Evolutionary conservation across 768 basidiomycete species (phyloP).

Genomic region (Mycena crocata): DNA sequence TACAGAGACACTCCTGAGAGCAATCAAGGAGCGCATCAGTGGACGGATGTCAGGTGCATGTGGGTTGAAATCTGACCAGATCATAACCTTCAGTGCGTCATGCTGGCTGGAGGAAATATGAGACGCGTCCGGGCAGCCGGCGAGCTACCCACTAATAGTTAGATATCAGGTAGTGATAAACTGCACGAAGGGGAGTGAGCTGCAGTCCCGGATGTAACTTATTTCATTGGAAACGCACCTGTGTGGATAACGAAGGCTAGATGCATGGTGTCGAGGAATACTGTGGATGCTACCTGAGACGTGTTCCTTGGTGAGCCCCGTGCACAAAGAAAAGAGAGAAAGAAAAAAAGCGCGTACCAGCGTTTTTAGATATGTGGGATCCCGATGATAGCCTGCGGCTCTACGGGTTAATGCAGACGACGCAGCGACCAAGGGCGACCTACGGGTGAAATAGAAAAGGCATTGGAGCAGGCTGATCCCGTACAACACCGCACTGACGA

Average conservation of each 20-base stretch:
- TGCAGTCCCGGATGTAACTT: not conserved
- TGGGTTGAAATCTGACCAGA: conserved; percentile 24
- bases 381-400: conserved; percentile 49
- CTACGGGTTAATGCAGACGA: not conserved
- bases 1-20: conserved; percentile 53
- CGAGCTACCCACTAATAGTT: conserved; percentile 48
- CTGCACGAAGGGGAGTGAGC: conserved; percentile 39
- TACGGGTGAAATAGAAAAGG: conserved; percentile 58
- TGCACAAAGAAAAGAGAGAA: too few species aligned
- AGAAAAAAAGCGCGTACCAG: conserved; percentile 45
- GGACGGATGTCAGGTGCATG: not conserved
- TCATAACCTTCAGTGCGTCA: conserved; percentile 20
- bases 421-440: conserved; percentile 3
- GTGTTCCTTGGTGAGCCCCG: not conserved
- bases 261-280: conserved; percentile 60
- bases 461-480: conserved; percentile 61
- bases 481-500: conserved; percentile 49
- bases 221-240: conserved; percentile 51
- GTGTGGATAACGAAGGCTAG: conserved; percentile 60
- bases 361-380: conserved; percentile 54
- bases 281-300: conserved; percentile 51
- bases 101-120: conserved; percentile 11
- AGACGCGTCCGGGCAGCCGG: not conserved
- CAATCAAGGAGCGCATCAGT: not conserved
- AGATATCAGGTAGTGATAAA: conserved; percentile 61